phyloP scores from a whole-genome alignment of 805 yeast species.

The Torulaspora delbrueckii region DNA sequence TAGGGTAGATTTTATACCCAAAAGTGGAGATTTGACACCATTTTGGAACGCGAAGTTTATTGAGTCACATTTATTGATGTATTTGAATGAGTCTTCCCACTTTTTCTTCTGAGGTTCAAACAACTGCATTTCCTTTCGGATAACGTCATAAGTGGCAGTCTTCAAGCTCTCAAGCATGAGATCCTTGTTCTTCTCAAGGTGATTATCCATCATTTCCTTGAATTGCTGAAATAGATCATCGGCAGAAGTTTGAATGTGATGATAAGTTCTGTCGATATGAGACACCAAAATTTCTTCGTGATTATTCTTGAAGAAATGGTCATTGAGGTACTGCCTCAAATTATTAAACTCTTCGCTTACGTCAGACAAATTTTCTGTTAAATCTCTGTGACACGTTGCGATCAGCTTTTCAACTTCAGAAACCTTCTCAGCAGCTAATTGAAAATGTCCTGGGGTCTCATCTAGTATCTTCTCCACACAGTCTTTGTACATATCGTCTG shows the following conservation, averaged over 20 bases:
- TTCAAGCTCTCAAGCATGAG: slow-evolving; percentile 26
- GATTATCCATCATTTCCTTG: slow-evolving; percentile 22
- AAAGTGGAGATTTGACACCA: slow-evolving; percentile 18
- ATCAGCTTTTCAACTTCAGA: slow-evolving; percentile 16
- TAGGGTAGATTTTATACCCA: slow-evolving; percentile 19
- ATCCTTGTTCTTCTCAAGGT: slow-evolving; percentile 24
- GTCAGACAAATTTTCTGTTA: slow-evolving; percentile 29
- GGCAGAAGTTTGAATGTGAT: slow-evolving; percentile 24
- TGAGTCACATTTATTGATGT: slow-evolving; percentile 34
- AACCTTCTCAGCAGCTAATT: slow-evolving; percentile 19
- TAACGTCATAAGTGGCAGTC: slow-evolving; percentile 27
- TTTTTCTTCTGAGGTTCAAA: slow-evolving; percentile 29
- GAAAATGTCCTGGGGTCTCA: slow-evolving; percentile 24
- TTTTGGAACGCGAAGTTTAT: slow-evolving; percentile 24
- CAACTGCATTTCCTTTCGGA: slow-evolving; percentile 28
- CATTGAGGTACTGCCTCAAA: slow-evolving; percentile 30
- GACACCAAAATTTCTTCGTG: slow-evolving; percentile 24
- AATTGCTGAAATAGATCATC: slow-evolving; percentile 20
- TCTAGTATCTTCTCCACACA: slow-evolving; percentile 23
- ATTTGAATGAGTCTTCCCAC: slow-evolving; percentile 31
- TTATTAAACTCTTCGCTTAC: slow-evolving; percentile 33
- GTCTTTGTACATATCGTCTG: slow-evolving; percentile 23
- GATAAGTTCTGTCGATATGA: slow-evolving; percentile 25
- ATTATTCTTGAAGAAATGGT: slow-evolving; percentile 30
- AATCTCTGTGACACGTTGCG: slow-evolving; percentile 17